phyloP scores from a whole-genome alignment of 176 grass and related monocot species.

The Oryza meyeriana region DNA sequence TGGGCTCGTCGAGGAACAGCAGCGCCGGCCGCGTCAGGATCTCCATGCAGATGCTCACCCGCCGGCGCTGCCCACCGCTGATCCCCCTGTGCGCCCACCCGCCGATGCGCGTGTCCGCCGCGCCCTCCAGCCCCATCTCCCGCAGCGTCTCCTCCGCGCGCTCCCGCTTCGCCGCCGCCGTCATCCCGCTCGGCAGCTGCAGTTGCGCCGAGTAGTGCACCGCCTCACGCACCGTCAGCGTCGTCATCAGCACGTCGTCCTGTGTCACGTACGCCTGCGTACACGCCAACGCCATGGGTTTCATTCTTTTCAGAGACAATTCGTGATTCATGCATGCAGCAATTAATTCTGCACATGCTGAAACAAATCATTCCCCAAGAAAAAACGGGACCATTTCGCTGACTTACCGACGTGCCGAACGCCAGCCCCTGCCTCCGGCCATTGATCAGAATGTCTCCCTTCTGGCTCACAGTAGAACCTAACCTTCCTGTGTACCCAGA shows the following conservation, averaged over 20 bases:
- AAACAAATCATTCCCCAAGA: not conserved
- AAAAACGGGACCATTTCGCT: not conserved
- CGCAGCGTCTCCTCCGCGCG: slow-evolving; percentile 71
- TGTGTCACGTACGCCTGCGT: slow-evolving; percentile 87
- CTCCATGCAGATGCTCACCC: slow-evolving; percentile 83
- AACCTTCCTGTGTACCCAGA: slow-evolving; percentile 45
- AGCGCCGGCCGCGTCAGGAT: slow-evolving; percentile 74
- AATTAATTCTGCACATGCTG: not conserved
- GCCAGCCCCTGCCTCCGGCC: slow-evolving; percentile 61
- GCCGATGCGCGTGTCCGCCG: slow-evolving; percentile 70
- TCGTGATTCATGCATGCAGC: not conserved
- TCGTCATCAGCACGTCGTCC: slow-evolving; percentile 91
- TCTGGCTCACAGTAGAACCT: slow-evolving; percentile 58
- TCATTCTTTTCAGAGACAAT: not conserved
- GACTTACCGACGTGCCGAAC: slow-evolving; percentile 74
- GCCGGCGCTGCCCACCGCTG: slow-evolving; percentile 77
- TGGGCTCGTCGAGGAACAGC: slow-evolving; percentile 94
- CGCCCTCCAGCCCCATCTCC: slow-evolving; percentile 77
- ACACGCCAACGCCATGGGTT: not conserved
- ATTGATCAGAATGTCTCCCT: slow-evolving; percentile 79
- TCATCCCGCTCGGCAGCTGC: slow-evolving; percentile 69
- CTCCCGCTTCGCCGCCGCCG: slow-evolving; percentile 48
- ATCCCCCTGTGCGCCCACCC: slow-evolving; percentile 75
- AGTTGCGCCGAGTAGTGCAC: slow-evolving; percentile 78
- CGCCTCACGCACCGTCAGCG: slow-evolving; percentile 76